A percentile compares a stretch with the other conserved stretches of the same genome.
These are phyloP conservation scores for Mycosarcoma maydis DNA, from an alignment of 1,284 basidiomycete genomes.

Conservation along the genomic window DNA sequence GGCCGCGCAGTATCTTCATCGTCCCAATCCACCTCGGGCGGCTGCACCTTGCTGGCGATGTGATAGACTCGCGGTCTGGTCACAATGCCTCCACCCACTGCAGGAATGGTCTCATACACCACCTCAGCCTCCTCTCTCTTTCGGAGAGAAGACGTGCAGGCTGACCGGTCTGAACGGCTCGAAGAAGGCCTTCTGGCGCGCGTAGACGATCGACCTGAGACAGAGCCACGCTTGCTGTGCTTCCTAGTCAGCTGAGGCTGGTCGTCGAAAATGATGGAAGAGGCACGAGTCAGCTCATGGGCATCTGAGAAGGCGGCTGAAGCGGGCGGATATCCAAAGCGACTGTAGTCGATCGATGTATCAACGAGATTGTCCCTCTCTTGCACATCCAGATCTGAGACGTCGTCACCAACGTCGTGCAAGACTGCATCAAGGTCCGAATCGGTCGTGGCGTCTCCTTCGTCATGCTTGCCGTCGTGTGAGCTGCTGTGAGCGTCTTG, in stretches of 20 bases:
- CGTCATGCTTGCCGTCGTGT: conserved; percentile 8
- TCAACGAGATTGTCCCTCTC: conserved; percentile 21
- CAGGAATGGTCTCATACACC: conserved; percentile 76
- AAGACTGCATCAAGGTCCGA: conserved; percentile 22
- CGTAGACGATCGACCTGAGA: conserved; percentile 10
- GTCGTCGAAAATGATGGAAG: conserved; percentile 51
- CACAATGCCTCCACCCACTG: conserved; percentile 79
- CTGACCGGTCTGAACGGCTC: conserved; percentile 19
- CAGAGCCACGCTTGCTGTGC: conserved; percentile 24
- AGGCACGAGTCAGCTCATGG: conserved; percentile 40
- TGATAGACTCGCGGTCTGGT: conserved; percentile 79
- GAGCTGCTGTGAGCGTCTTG: conserved; percentile 8
- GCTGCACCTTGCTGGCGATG: conserved; percentile 74
- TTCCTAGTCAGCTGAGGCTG: conserved; percentile 18
- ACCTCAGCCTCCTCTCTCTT: conserved; percentile 28
- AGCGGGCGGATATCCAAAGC: conserved; percentile 55
- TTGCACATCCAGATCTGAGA: conserved; percentile 36
- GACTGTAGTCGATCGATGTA: conserved; percentile 47
- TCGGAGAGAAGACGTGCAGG: conserved; percentile 2
- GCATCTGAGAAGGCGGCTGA: conserved; percentile 53
- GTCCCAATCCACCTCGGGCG: conserved; percentile 52
- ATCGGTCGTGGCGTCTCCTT: conserved; percentile 26
- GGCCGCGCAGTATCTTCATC: conserved; percentile 46
- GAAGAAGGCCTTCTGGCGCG: conserved; percentile 19
- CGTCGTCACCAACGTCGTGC: conserved; percentile 33